A percentile compares a stretch with the other conserved stretches of the same genome.
These are phyloP conservation scores for Saccharomyces mikatae DNA, from an alignment of 805 yeast genomes.

Conservation along the genomic window DNA sequence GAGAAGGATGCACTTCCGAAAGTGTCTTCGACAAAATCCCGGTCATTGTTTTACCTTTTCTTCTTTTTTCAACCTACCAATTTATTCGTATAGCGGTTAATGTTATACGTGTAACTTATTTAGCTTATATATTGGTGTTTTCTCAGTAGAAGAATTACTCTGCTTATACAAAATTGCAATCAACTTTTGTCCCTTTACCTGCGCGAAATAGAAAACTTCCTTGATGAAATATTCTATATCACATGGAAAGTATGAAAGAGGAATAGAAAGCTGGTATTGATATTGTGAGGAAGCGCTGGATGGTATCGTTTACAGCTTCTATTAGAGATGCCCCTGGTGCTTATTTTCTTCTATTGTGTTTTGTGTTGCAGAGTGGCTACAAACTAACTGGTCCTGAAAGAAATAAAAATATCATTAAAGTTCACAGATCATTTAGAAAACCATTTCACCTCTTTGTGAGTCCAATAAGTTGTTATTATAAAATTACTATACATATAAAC, in stretches of 20 bases:
- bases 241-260: neutral
- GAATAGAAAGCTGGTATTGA: neutral
- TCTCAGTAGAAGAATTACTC: neutral
- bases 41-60: conserved; percentile 14
- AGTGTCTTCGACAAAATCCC: conserved; percentile 23
- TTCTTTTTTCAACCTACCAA: neutral
- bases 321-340: neutral
- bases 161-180: neutral
- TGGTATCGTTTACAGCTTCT: neutral
- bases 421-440: neutral
- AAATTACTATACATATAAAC: neutral
- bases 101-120: neutral
- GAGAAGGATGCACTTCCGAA: conserved; percentile 33
- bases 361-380: neutral
- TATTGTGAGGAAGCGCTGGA: no score
- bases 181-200: neutral
- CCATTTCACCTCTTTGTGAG: neutral
- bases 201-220: neutral
- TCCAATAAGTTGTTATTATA: neutral
- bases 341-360: neutral
- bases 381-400: neutral
- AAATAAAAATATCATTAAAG: neutral
- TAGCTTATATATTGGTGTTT: neutral
- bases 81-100: neutral
- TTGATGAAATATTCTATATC: neutral